phyloP scores from a whole-genome alignment of 2,329 filamentous ascomycete species.

The Arthrinium puccinioides region DNA sequence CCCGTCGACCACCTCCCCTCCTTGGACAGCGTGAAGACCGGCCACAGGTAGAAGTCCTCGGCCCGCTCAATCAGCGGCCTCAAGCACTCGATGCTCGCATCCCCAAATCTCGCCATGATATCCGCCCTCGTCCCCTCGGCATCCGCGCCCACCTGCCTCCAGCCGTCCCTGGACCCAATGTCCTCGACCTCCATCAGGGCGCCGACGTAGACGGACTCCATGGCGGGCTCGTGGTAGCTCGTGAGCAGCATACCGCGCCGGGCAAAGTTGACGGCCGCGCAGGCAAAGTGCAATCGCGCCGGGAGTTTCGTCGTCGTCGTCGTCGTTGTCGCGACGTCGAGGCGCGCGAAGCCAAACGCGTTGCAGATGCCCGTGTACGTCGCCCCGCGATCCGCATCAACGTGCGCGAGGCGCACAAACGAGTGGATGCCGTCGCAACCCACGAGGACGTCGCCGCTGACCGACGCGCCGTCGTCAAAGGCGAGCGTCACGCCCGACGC shows the following conservation, averaged over 20 bases:
- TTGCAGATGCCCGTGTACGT: slow-evolving; percentile 7
- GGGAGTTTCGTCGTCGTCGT: no score
- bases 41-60: slow-evolving; percentile 5
- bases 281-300: slow-evolving; percentile 7
- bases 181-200: slow-evolving; percentile 4
- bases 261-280: slow-evolving; percentile 6
- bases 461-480: slow-evolving; percentile 1
- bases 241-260: slow-evolving; percentile 4
- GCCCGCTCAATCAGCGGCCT: slow-evolving; percentile 2
- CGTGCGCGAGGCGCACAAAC: slow-evolving; percentile 2
- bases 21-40: slow-evolving; percentile 5
- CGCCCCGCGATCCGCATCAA: slow-evolving; percentile 4
- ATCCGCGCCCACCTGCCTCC: slow-evolving; percentile 6
- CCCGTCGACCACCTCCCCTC: slow-evolving; percentile 4
- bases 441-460: slow-evolving; percentile 4
- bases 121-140: slow-evolving; percentile 5
- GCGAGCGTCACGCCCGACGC: slow-evolving; percentile 1
- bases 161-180: slow-evolving; percentile 5
- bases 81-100: slow-evolving; percentile 1
- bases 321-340: no score
- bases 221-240: slow-evolving; percentile 3
- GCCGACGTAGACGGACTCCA: slow-evolving; percentile 7
- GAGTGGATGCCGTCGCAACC: slow-evolving; percentile 7
- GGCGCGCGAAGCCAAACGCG: slow-evolving; percentile 3
- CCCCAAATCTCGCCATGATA: slow-evolving; percentile 4